Percentiles rank a stretch among this genome's conserved stretches.
These are phyloP conservation scores for Arthrobotrys pseudoclavata DNA, from an alignment of 2,329 filamentous ascomycete genomes.

Conservation along the genomic window DNA sequence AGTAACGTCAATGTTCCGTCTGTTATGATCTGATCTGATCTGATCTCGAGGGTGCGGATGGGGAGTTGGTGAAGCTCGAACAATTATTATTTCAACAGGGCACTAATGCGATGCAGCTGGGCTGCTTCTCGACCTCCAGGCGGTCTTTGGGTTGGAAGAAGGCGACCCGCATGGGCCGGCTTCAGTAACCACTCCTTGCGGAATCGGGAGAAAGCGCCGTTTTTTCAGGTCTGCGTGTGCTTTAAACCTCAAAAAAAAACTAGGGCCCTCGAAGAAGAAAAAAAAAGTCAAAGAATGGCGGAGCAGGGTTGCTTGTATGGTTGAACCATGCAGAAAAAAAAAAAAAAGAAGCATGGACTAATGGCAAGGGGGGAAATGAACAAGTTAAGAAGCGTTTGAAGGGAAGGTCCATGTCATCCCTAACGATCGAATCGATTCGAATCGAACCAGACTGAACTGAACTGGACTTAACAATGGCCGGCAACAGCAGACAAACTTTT, in stretches of 20 bases:
- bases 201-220: slow-evolving; percentile 60
- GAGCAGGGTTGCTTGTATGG: slow-evolving; percentile 58
- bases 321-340: slow-evolving; percentile 55
- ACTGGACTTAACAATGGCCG: background rate
- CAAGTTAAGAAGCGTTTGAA: slow-evolving; percentile 42
- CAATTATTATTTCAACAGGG: slow-evolving; percentile 21
- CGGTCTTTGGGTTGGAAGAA: slow-evolving; percentile 57
- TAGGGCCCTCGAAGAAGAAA: slow-evolving; percentile 39
- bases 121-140: slow-evolving; percentile 11
- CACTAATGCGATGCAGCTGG: slow-evolving; percentile 48
- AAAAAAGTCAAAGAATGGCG: slow-evolving; percentile 51
- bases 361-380: slow-evolving; percentile 50
- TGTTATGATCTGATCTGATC: background rate
- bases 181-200: slow-evolving; percentile 60
- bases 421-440: slow-evolving; percentile 5
- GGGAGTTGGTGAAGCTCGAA: slow-evolving; percentile 28
- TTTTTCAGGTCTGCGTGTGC: slow-evolving; percentile 60
- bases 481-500: background rate
- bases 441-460: background rate
- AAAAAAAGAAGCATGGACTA: slow-evolving; percentile 36
- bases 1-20: slow-evolving; percentile 15
- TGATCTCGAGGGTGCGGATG: slow-evolving; percentile 15
- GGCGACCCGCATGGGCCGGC: slow-evolving; percentile 60
- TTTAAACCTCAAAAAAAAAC: slow-evolving; percentile 50
- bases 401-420: slow-evolving; percentile 44